Conservation (phyloP, 305 asterid species). For the Fraxinus nigra region DNA sequence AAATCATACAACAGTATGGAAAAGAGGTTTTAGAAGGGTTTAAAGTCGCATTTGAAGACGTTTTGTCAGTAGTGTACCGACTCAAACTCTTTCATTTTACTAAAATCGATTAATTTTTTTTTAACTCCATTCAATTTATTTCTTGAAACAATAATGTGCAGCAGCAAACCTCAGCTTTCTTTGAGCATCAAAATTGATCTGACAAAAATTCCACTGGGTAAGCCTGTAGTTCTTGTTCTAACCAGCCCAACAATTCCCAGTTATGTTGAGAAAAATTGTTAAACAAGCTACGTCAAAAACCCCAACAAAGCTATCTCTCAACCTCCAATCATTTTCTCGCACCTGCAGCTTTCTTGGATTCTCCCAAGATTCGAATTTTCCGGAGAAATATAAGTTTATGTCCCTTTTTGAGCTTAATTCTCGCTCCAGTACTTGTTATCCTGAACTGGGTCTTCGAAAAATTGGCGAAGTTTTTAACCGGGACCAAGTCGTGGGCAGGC, state of each 20-base stretch:
- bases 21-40: slow-evolving; percentile 48
- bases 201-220: slow-evolving; percentile 26
- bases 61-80: background rate
- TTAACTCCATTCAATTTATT: background rate
- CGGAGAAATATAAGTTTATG: slow-evolving; percentile 28
- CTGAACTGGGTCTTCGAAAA: slow-evolving; percentile 32
- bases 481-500: slow-evolving; percentile 29
- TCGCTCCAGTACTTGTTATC: slow-evolving; percentile 27
- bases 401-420: slow-evolving; percentile 34
- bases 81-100: background rate
- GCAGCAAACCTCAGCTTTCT: slow-evolving; percentile 39
- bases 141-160: slow-evolving; percentile 48
- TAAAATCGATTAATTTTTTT: background rate
- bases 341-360: slow-evolving; percentile 47
- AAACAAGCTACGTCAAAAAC: slow-evolving; percentile 43
- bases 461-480: slow-evolving; percentile 17
- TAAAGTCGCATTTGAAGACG: slow-evolving; percentile 23
- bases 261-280: slow-evolving; percentile 72
- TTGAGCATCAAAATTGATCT: slow-evolving; percentile 30
- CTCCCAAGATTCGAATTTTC: slow-evolving; percentile 30
- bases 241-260: slow-evolving; percentile 35
- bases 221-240: slow-evolving; percentile 22
- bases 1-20: background rate
- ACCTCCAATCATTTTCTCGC: slow-evolving; percentile 27
- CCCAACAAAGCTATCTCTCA: slow-evolving; percentile 22